Conservation (phyloP, 1,284 basidiomycete species). For the Puccinia brachypodii region DNA sequence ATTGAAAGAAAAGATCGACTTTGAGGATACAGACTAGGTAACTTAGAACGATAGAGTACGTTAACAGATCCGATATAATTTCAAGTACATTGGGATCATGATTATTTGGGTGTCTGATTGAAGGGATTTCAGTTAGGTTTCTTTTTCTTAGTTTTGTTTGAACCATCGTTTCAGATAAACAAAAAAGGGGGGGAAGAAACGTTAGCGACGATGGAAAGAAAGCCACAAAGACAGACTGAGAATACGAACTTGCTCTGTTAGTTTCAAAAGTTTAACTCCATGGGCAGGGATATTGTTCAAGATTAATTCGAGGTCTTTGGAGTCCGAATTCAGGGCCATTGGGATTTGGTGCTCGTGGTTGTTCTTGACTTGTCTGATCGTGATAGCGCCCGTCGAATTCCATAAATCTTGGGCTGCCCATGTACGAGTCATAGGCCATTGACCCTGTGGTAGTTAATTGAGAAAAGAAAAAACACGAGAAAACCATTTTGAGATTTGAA, state of each 20-base stretch:
- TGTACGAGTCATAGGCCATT: conserved; percentile 1
- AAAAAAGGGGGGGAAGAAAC: not conserved
- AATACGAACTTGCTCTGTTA: conserved; percentile 28
- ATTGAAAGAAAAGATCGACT: conserved; percentile 3
- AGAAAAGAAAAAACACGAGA: not conserved
- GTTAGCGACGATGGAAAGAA: not conserved
- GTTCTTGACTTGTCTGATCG: conserved; percentile 4
- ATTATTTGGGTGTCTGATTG: not conserved
- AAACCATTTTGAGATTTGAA: not conserved
- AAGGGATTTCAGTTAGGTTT: not conserved
- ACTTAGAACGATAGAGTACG: conserved; percentile 1
- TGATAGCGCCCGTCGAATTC: conserved; percentile 7
- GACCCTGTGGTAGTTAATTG: not conserved
- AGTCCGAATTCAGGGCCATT: not conserved
- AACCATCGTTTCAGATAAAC: not conserved
- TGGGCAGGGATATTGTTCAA: conserved; percentile 19
- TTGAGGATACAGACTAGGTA: conserved; percentile 9
- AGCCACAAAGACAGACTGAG: not conserved
- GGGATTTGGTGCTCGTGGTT: not conserved
- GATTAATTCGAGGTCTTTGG: conserved; percentile 15
- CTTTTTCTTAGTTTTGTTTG: not conserved
- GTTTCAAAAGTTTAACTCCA: conserved; percentile 21
- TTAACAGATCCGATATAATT: not conserved
- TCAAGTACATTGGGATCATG: not conserved
- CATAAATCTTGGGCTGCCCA: conserved; percentile 35